Base-by-base conservation (phyloP, 805 yeast species). In the Starmera dryadoides region DNA sequence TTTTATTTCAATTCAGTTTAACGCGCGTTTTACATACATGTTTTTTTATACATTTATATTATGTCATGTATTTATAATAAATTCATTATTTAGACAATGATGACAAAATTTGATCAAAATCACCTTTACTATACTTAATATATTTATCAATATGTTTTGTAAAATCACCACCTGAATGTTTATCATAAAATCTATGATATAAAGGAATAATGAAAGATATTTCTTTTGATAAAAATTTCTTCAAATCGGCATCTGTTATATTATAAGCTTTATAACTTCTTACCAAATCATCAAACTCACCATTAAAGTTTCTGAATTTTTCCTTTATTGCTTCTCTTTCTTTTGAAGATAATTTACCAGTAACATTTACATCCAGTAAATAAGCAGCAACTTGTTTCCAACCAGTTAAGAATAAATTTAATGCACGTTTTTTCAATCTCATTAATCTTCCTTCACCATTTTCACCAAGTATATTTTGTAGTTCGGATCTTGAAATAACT, bases 301-400 rank as follows among this genome's bases (percentile, higher is more conserved):
- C 76, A 56, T 89, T 91, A 64, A 91, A 93, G 42, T 73, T 80
- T 46, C 75, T 76, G 63, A 86, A 87, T 53, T 86, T 77, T 44
- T 93, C 96, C 53, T 91, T 93, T 40, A 87, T 76, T 36, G 69
- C 75, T 39, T 87, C 96, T 45, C 78, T 76, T 47, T 87, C 95
- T 48, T 85, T 83, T n/a, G 78, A 77, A 34, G 77, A 64, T 46
- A 64, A 56, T 46, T 65, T 72, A 28, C 73, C 74, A 23, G 78
- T 78, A 12, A 82, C 78, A 2, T 95, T 83, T 49, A 82, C 83
- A 50, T 84, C 95, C 71, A 91, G 79, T 36, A 91, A 69, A 38
- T 76, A 71, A 18, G 85, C 71, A 4, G 95, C 87, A 19, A 85
- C 78, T 42, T 71, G 71, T 46, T 83, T 82, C 98, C 98, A 91